Evolutionary conservation across 345 rosid genomes (phyloP), one percentile per base, ranked within the genome.

Genomic region (Syzygium aqueum): DNA sequence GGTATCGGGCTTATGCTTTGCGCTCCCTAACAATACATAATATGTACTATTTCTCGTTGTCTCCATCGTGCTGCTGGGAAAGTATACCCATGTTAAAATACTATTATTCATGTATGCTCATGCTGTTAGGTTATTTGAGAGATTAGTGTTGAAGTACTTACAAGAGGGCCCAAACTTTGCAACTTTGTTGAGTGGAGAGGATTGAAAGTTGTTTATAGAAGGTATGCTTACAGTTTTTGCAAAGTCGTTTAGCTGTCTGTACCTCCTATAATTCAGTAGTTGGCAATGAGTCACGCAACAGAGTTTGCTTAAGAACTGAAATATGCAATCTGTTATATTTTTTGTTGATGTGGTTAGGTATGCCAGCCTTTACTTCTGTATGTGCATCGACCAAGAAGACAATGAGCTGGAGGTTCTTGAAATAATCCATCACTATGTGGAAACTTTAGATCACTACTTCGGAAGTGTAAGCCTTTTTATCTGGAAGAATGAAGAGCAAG

Each of bases 151-250:
- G 94, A 93, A 51, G 94, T 97, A 89, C 95, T 97, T 84, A 54
- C 89, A 30, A 92, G 99, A 89, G 99, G 98, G 40, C 98, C 99
- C 14, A 96, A 97, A 88, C 99, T 97, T 51, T 97, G 99, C 90
- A 97, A 97, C 88, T 97, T 97, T 86, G 94, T 96, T 19, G 99
- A 97, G 84, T 97, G 97, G 98, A 96, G 97, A 92, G 99, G 99
- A 28, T 91, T 91, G 89, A 95, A 95, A 89, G 99, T 97, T 85
- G 99, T 97, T 85, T 97, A 97, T 89, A 96, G 94, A 90, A 95
- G 98, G 98, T 93, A 84, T 78, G 46, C n/a, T 57, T 21, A 37
- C 13, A 30, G 52, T 67, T 73, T 73, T 33, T 73, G 80, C 49
- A 19, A 65, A 30, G 27, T 73, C 80, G 3, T 73, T 73, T 53